Evolutionary conservation across 331 rosid species (phyloP), one percentile per base, ranked within the genome.

Genomic region (Pyrus hybrid): DNA sequence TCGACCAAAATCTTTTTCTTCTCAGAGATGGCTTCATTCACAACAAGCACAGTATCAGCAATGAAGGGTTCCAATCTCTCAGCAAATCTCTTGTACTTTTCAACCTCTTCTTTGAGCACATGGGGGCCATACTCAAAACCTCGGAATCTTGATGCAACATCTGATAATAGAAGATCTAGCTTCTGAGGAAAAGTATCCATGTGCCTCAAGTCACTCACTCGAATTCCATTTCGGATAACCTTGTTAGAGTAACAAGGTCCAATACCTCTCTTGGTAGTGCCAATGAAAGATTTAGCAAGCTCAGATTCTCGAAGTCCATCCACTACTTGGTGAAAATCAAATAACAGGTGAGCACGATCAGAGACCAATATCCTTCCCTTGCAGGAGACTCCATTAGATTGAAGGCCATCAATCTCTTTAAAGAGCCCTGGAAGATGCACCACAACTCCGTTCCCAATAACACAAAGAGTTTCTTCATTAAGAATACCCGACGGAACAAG

Each of bases 221-320:
- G 82, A 82, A 94, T 84, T 67, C 99, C 99, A 82, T 92, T 92
- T 16, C 97, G 87, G 75, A 71, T 90, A 28, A 82, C 97, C 91
- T 94, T 94, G 87, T 84, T 94, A 16, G 99, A 83, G 79, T 94
- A 94, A 83, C 96, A 89, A 28, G 97, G 97, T 29, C 99, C 97
- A 83, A 95, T 95, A 32, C 99, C 99, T 90, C 97, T 89, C 91
- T 84, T 95, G 72, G 99, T 95, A 49, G 99, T 94, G 74, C 99
- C 99, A 63, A 95, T 92, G 80, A 95, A 88, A 71, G 99, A 95
- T 77, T 95, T 90, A 26, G 93, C 93, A 68, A 95, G 93, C 84
- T 92, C 99, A 3, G 87, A 79, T 78, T 95, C 99, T 79, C 97
- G 84, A 26, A 92, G 87, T 67, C 97, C 96, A 70, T 95, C 99